These are phyloP conservation scores for Coemansia sp. DNA, from an alignment of 192 early-diverging fungal species.

Conservation along the genomic window DNA sequence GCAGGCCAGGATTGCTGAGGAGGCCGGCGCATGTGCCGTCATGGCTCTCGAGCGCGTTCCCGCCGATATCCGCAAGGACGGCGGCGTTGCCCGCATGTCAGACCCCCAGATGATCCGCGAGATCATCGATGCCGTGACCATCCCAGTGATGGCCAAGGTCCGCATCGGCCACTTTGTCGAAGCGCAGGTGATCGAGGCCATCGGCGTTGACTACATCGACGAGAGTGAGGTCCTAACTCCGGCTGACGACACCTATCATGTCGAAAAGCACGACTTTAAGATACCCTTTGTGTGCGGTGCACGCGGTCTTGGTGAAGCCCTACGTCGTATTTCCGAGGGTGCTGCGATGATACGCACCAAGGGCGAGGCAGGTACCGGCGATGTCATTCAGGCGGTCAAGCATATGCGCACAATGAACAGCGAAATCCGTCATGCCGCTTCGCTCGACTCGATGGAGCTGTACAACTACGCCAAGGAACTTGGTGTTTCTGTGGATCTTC, in stretches of 20 bases:
- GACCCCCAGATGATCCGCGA: constrained; percentile 98
- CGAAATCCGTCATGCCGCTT: constrained; percentile 84
- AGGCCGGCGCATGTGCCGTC: constrained; percentile 96
- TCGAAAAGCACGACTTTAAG: constrained; percentile 90
- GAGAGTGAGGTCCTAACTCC: constrained; percentile 96
- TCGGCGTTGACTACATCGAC: constrained; percentile 97
- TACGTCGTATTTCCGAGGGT: constrained; percentile 94
- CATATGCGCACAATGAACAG: constrained; percentile 88
- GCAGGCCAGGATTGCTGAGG: constrained; percentile 97
- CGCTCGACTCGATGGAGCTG: constrained; percentile 86
- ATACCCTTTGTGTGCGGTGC: constrained; percentile 96
- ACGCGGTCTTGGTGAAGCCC: constrained; percentile 95
- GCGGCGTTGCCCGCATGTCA: constrained; percentile 98
- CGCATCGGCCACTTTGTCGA: constrained; percentile 99
- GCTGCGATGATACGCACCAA: constrained; percentile 99
- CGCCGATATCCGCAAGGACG: constrained; percentile 97
- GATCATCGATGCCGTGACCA: constrained; percentile 95
- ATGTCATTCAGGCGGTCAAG: constrained; percentile 97
- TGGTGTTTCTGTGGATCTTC: constrained; percentile 85
- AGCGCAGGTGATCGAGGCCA: constrained; percentile 91
- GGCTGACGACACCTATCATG: constrained; percentile 95
- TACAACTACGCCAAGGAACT: constrained; percentile 97
- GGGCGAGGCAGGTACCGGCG: constrained; percentile 98
- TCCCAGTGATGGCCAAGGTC: constrained; percentile 99
- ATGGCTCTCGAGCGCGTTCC: constrained; percentile 99